These are phyloP conservation scores for Rhodotorula kratochvilovae DNA, from an alignment of 768 basidiomycete genomes.

Conservation along the genomic window DNA sequence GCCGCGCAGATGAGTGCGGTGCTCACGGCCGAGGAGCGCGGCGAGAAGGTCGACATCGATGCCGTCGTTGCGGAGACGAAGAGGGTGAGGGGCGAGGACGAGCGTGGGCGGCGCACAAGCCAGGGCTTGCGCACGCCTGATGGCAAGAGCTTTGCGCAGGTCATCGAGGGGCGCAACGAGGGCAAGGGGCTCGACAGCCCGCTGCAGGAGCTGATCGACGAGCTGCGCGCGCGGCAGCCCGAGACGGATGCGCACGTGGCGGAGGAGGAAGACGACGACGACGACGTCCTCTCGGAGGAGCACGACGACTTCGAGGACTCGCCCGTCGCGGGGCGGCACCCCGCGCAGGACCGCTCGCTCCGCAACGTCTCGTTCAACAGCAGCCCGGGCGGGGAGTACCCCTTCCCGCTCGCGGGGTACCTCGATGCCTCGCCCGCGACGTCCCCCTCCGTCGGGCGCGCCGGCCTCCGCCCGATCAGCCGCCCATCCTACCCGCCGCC, in stretches of 20 bases:
- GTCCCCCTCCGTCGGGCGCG: not conserved
- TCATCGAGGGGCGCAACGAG: not conserved
- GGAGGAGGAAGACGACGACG: too few relatives aligned
- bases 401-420: slow-evolving; percentile 2
- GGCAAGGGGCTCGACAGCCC: slow-evolving; percentile 1
- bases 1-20: not conserved
- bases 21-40: not conserved
- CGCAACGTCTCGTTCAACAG: not conserved
- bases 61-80: not conserved
- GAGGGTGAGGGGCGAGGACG: not conserved
- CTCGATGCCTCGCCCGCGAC: not conserved
- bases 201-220: slow-evolving; percentile 6
- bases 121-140: not conserved
- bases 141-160: not conserved
- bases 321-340: not conserved
- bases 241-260: too few relatives aligned
- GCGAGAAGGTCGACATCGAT: not conserved
- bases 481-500: not conserved
- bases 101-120: not conserved
- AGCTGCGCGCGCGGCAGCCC: not conserved
- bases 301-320: not conserved
- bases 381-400: not conserved
- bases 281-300: not conserved
- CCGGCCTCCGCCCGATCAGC: too few relatives aligned
- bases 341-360: not conserved